These are phyloP conservation scores for Aspergillus nomiae DNA, from an alignment of 2,329 filamentous ascomycete species.

Conservation along the genomic window DNA sequence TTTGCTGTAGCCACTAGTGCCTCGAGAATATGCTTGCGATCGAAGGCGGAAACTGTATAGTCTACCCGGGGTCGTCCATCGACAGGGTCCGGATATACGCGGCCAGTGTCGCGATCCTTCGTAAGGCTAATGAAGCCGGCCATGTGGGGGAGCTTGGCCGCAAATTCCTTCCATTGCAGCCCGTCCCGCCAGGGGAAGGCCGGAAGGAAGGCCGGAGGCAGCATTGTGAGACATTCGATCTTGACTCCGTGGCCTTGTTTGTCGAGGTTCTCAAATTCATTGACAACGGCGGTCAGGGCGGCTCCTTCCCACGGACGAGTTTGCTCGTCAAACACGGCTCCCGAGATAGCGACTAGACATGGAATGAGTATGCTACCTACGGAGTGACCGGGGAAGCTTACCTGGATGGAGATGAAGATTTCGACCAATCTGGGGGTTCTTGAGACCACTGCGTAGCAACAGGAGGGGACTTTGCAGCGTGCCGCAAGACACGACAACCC, in stretches of 20 bases:
- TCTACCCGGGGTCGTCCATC: slow-evolving; percentile 67
- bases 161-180: slow-evolving; percentile 71
- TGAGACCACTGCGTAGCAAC: slow-evolving; percentile 75
- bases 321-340: slow-evolving; percentile 68
- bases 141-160: slow-evolving; percentile 68
- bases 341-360: slow-evolving; percentile 40
- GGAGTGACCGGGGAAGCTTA: slow-evolving; percentile 42
- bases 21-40: slow-evolving; percentile 70
- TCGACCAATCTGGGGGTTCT: slow-evolving; percentile 77
- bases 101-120: slow-evolving; percentile 74
- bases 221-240: slow-evolving; percentile 74
- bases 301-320: slow-evolving; percentile 73
- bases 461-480: slow-evolving; percentile 76
- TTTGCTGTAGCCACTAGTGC: slow-evolving; percentile 72
- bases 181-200: slow-evolving; percentile 68
- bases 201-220: slow-evolving; percentile 67
- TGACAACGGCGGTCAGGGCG: slow-evolving; percentile 77
- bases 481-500: slow-evolving; percentile 77
- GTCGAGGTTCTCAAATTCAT: slow-evolving; percentile 79
- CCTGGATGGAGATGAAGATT: slow-evolving; percentile 83
- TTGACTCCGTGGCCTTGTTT: slow-evolving; percentile 78
- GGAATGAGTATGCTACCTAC: background rate
- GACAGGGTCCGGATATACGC: slow-evolving; percentile 70
- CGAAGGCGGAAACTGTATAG: slow-evolving; percentile 72
- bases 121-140: slow-evolving; percentile 72